phyloP scores from a whole-genome alignment of 345 rosid genomes.

The Corymbia maculata region DNA sequence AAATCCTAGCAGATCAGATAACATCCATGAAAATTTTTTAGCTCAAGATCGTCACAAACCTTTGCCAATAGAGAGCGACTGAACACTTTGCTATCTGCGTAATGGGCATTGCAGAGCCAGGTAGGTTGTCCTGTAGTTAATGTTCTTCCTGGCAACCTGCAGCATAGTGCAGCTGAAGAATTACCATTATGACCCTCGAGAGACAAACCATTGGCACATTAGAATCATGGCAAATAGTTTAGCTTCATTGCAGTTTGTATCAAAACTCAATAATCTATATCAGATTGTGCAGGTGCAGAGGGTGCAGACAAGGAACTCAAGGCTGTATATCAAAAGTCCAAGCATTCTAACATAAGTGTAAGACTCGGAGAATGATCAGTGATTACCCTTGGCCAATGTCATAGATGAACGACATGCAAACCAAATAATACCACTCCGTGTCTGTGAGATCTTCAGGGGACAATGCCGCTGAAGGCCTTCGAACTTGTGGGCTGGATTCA shows the following conservation, averaged over 20 bases:
- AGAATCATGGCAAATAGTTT: not conserved
- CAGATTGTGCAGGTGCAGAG: not conserved
- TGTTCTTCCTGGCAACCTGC: slow-evolving; percentile 37
- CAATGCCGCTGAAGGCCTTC: slow-evolving; percentile 32
- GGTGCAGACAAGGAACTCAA: not conserved
- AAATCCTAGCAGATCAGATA: not conserved
- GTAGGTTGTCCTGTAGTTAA: slow-evolving; percentile 16
- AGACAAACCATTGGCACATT: not conserved
- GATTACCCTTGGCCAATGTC: slow-evolving; percentile 39
- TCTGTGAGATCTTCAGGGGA: slow-evolving; percentile 50
- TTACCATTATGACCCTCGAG: not conserved
- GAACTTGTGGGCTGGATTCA: slow-evolving; percentile 24
- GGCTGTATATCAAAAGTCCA: not conserved
- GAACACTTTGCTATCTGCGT: slow-evolving; percentile 31
- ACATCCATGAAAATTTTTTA: not conserved
- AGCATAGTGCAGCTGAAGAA: not conserved
- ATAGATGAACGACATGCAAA: slow-evolving; percentile 43
- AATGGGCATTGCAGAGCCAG: slow-evolving; percentile 35
- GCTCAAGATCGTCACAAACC: slow-evolving; percentile 1
- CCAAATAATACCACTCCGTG: slow-evolving; percentile 45
- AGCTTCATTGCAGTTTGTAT: not conserved
- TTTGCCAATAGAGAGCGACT: slow-evolving; percentile 38
- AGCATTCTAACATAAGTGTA: not conserved
- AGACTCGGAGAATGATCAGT: not conserved
- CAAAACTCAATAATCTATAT: not conserved